Base-by-base conservation (phyloP, 768 basidiomycete species). In the Trametes cingulata region DNA sequence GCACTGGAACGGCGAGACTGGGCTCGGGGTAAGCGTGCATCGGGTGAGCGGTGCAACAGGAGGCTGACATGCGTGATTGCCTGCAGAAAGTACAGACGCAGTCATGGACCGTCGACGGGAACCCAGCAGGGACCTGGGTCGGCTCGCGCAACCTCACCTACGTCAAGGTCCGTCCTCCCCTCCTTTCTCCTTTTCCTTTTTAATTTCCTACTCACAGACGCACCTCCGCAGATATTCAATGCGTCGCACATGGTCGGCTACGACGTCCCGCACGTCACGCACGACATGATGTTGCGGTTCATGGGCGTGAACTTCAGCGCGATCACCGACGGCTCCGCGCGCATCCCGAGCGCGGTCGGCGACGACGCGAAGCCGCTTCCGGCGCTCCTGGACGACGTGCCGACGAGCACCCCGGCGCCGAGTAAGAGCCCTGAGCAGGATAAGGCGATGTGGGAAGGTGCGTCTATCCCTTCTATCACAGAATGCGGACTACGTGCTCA, bases 201-300 rank as follows among this genome's bases (percentile, higher is more conserved):
- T 59, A 9, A 49, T 33, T 33, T 33, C 35, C 4, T 19, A 4
- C 22, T 14, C 45, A 22, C 22, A 14, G 33, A 8, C 36, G 22
- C 5, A 7, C 2, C 5, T 35, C 19, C 41, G 15, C 41, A 95
- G 92, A 83, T 97, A 24, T 90, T 88, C 73, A 91, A 94, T 60
- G 92, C 93, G 2, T 98, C 95, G 0, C 97, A 98, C 74, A 99
- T 98, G 97, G 96, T 85, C 8, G 87, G 90, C 13, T 90, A 79
- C 72, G 96, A 99, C 73, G 78, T 90, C 13, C 95, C 95, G 0
- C 82, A 91, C 52, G 85, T 88, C 19, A 80, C 95, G 3, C 94
- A 98, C 72, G 97, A 99, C 73, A 98, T 98, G 97, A 96, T 99
- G 66, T 84, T 97, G 40, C 91, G 97, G 14, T 99, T 99, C 78